Base-by-base conservation (phyloP, 371 early-diverging fungal species). In the Mortierella sp. region DNA sequence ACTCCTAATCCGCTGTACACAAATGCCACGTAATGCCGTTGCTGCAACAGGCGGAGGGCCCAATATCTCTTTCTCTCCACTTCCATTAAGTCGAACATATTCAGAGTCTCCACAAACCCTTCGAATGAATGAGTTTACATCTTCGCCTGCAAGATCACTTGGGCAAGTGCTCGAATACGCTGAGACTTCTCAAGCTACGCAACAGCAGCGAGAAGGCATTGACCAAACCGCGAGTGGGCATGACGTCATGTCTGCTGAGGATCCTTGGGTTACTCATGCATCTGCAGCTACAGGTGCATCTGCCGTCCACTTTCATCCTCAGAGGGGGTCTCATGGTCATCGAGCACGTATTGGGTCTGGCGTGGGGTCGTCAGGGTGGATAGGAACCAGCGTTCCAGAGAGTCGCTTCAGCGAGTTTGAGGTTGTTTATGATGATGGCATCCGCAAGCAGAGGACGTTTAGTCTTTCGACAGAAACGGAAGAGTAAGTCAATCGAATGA, bases 361-460 rank as follows among this genome's bases (percentile, higher is more conserved):
- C 1, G 28, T 47, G 0, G 75, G 70, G 28, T 70, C 67, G 9
- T 12, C 59, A 28, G 75, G 30, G 1, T 66, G 64, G 63, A 66
- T 75, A 70, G 70, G 70, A 12, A 69, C 73, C 20, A 81, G 83
- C 22, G 20, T 73, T 20, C 70, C 83, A 2, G 83, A 81, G 32
- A 76, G 76, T 57, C 70, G 83, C 3, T 64, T 73, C 30, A 81
- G 83, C 39, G 83, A 73, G 52, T 81, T 81, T 66, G 83, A 81
- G 68, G 83, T 81, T 22, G 83, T 81, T 1, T 81, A 81, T 32
- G 83, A 81, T 32, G 76, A 81, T 35, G 83, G 83, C 22, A 61
- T 81, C 28, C 76, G 83, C 37, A 81, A 76, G 62, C 83, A 81
- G 39, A 68, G 83, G 26, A 81, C 83, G 0, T 81, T 81, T 55